Evolutionary conservation across 495 filamentous ascomycete genomes (phyloP).

Genomic region (Xylaria venustula): DNA sequence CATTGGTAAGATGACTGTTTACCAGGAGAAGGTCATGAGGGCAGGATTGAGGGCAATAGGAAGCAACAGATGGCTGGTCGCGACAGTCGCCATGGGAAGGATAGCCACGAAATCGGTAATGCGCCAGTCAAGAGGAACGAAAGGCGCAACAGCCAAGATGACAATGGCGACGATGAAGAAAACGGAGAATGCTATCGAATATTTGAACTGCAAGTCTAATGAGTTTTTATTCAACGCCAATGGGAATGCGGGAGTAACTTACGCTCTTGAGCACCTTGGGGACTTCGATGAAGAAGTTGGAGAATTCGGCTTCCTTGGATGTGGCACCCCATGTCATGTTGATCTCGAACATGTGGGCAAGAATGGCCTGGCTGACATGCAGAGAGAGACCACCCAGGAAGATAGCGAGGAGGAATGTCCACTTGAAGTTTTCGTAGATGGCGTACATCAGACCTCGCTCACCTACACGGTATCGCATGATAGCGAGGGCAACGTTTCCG

Average conservation of each 20-base stretch:
- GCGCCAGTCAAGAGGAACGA: conserved; percentile 65
- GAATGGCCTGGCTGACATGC: conserved; percentile 64
- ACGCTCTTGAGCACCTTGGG: conserved; percentile 69
- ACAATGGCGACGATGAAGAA: conserved; percentile 65
- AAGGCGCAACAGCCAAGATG: conserved; percentile 60
- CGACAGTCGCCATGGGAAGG: conserved; percentile 72
- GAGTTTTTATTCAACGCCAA: not conserved
- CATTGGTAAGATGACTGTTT: conserved; percentile 15
- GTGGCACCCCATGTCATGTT: conserved; percentile 73
- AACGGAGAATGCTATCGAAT: conserved; percentile 65
- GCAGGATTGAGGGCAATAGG: conserved; percentile 75
- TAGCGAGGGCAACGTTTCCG: conserved; percentile 61
- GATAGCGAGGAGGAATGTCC: conserved; percentile 65
- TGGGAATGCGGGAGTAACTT: conserved; percentile 2
- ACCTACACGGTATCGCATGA: conserved; percentile 67
- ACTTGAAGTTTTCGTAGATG: conserved; percentile 70
- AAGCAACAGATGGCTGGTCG: conserved; percentile 65
- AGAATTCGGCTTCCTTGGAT: conserved; percentile 68
- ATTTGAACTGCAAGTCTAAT: conserved; percentile 61
- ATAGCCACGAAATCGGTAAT: conserved; percentile 81
- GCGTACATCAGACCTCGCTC: conserved; percentile 53
- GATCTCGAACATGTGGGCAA: conserved; percentile 71
- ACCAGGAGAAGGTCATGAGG: conserved; percentile 81
- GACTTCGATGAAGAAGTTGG: conserved; percentile 78
- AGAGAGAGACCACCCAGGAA: conserved; percentile 70